These are phyloP conservation scores for Xylaria scruposa DNA, from an alignment of 495 filamentous ascomycete species.

Conservation along the genomic window DNA sequence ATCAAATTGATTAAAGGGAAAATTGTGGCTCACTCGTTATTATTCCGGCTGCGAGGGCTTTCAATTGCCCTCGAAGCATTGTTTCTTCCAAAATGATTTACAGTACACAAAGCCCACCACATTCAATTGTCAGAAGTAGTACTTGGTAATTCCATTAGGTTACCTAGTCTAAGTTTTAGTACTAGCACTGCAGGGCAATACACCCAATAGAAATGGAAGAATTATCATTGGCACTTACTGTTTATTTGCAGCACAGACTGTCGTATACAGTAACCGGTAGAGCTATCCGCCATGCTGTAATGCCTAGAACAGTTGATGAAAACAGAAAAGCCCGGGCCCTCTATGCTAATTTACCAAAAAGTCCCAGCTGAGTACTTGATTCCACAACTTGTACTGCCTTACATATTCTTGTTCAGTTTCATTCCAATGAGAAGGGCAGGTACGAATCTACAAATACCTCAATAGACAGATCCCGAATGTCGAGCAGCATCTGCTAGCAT, in stretches of 20 bases:
- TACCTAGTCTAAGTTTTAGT: too few relatives aligned
- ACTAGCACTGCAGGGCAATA: too few relatives aligned
- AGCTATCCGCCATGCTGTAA: neutral
- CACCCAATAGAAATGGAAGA: neutral
- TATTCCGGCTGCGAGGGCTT: neutral
- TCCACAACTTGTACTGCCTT: neutral
- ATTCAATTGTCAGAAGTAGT: neutral
- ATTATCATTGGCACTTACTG: neutral
- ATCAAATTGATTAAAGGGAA: neutral
- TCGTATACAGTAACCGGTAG: neutral
- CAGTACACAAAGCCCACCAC: neutral
- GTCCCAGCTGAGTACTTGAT: neutral
- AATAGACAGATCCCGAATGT: neutral
- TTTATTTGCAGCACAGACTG: neutral
- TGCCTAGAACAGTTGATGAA: neutral
- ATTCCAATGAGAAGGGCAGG: neutral
- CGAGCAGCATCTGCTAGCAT: neutral
- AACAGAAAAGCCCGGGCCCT: neutral
- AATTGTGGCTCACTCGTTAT: neutral
- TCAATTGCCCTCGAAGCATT: neutral
- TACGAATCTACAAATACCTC: neutral
- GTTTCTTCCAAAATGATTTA: neutral
- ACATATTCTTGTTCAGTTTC: too few relatives aligned
- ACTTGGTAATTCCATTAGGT: too few relatives aligned
- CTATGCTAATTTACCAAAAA: neutral